Percentiles rank a stretch among this genome's conserved stretches.
Conservation (phyloP, 2,329 filamentous ascomycete species). For the Aspergillus fumigatiaffinis region DNA sequence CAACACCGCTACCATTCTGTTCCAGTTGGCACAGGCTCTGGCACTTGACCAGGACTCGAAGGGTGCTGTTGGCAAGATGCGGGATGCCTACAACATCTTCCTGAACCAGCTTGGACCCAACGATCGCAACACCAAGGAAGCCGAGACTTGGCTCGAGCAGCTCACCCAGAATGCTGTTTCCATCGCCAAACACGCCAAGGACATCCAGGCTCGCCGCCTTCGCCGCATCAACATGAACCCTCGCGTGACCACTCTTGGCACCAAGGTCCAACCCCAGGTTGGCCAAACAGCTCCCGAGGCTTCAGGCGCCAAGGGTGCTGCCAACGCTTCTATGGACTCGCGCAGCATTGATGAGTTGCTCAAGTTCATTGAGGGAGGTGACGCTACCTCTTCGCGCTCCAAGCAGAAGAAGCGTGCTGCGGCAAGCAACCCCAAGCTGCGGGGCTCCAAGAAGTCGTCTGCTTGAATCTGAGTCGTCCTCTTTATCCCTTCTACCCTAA, state of each 20-base stretch:
- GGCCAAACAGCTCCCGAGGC: constrained; percentile 55
- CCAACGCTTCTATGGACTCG: constrained; percentile 57
- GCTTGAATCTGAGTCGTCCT: constrained; percentile 18
- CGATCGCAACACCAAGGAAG: constrained; percentile 97
- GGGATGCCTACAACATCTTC: constrained; percentile 96
- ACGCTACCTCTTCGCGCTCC: constrained; percentile 35
- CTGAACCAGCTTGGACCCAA: constrained; percentile 77
- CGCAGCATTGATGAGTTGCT: constrained; percentile 90
- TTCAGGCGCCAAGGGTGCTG: constrained; percentile 34
- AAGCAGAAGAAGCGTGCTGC: constrained; percentile 45
- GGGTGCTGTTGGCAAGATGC: constrained; percentile 86
- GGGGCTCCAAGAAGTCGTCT: constrained; percentile 39
- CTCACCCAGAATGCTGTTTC: constrained; percentile 92
- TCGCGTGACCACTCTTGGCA: constrained; percentile 51
- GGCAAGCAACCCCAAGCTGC: constrained; percentile 42
- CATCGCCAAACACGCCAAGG: constrained; percentile 90
- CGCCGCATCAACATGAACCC: constrained; percentile 67
- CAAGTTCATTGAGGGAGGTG: constrained; percentile 82
- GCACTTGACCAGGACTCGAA: constrained; percentile 95
- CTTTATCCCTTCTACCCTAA: constrained; percentile 2
- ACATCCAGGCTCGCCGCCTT: constrained; percentile 70
- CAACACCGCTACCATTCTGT: constrained; percentile 89
- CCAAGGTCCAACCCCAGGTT: constrained; percentile 60
- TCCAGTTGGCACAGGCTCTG: constrained; percentile 93
- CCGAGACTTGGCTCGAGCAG: constrained; percentile 93